Evolutionary conservation across 1,284 basidiomycete genomes (phyloP).

Genomic region (Cryptococcus wingfieldii): DNA sequence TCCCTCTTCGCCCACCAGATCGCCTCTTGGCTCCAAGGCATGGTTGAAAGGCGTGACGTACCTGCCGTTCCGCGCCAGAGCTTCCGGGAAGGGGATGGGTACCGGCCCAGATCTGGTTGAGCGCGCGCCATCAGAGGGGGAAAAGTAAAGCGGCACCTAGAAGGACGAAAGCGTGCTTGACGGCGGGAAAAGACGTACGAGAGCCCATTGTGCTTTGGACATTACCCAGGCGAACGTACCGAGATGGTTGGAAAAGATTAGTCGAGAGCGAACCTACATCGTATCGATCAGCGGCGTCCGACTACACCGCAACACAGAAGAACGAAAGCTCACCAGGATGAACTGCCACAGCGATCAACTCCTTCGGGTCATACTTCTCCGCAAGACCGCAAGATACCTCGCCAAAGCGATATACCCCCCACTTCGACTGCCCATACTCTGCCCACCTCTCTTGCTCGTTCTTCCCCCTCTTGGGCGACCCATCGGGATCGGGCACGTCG

Average conservation of each 20-base stretch:
- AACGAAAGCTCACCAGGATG: constrained; percentile 33
- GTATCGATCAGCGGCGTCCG: not conserved
- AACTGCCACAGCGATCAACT: constrained; percentile 29
- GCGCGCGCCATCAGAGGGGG: constrained; percentile 26
- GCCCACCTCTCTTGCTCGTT: constrained; percentile 22
- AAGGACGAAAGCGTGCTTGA: too few species aligned
- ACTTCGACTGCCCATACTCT: constrained; percentile 57
- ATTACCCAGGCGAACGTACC: constrained; percentile 7
- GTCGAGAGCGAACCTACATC: constrained; percentile 30
- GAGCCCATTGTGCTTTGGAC: constrained; percentile 5
- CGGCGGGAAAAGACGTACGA: constrained; percentile 13
- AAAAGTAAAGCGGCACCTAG: constrained; percentile 20
- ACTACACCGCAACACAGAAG: not conserved
- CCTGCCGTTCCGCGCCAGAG: constrained; percentile 27
- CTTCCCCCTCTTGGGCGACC: constrained; percentile 5
- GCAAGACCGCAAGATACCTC: constrained; percentile 24
- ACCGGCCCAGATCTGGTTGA: constrained; percentile 53
- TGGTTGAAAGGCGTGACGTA: constrained; percentile 43
- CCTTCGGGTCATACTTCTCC: constrained; percentile 21
- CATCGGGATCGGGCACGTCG: not conserved
- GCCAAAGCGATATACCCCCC: constrained; percentile 44
- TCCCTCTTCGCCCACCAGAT: constrained; percentile 19
- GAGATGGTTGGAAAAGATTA: constrained; percentile 24
- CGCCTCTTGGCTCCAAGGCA: constrained; percentile 24
- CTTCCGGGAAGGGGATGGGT: constrained; percentile 49